phyloP scores from a whole-genome alignment of 1,139 yeast species.

The Debaryomycetaceae sp. region DNA sequence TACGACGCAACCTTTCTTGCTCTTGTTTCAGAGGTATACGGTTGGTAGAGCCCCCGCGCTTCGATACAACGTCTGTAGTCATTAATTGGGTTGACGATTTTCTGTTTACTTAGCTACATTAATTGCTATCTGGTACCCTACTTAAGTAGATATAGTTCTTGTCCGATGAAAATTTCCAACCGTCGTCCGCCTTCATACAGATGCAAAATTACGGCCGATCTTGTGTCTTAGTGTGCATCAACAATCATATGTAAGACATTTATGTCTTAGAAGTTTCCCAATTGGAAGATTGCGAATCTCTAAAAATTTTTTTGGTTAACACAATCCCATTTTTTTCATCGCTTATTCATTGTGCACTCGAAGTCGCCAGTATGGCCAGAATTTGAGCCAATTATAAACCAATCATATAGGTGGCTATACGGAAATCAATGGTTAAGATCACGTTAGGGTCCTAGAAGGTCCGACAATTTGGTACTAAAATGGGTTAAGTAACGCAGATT shows the following conservation, averaged over 20 bases:
- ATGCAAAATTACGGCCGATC: background rate
- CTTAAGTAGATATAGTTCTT: background rate
- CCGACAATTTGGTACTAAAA: background rate
- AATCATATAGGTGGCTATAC: background rate
- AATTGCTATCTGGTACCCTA: no score
- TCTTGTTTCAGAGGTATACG: slow-evolving; percentile 14
- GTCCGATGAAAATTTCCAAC: background rate
- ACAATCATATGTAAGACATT: background rate
- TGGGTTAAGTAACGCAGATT: background rate
- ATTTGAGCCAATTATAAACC: background rate
- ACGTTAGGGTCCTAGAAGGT: no score
- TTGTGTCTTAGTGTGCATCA: background rate
- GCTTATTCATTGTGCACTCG: background rate
- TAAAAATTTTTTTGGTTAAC: no score
- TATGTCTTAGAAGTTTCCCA: background rate
- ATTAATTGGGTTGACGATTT: background rate
- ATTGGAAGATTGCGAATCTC: background rate
- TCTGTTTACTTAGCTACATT: no score
- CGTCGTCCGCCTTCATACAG: background rate
- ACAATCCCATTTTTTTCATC: background rate
- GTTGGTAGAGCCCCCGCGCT: background rate
- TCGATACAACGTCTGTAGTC: background rate
- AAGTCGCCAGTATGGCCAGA: background rate
- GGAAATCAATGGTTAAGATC: no score
- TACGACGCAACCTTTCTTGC: slow-evolving; percentile 13